Conservation (phyloP, 148 eudicot species). For the Vaccinium myrtillus region DNA sequence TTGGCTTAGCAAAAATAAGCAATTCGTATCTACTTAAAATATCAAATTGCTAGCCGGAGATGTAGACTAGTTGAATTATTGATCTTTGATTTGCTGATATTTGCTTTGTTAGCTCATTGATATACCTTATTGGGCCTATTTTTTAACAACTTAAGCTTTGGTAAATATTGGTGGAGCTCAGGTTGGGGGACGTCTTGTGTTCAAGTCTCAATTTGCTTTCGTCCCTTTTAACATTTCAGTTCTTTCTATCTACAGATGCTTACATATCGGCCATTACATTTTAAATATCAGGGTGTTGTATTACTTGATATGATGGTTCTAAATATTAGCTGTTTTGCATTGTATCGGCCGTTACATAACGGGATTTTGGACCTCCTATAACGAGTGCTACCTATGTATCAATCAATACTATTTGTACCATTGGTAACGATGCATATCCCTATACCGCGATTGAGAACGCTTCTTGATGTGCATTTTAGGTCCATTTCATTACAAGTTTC, state of each 20-base stretch:
- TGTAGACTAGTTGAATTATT: neutral
- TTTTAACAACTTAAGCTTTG: neutral
- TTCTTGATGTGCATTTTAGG: neutral
- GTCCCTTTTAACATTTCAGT: neutral
- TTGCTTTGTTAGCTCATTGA: neutral
- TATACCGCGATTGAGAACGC: neutral
- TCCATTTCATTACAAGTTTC: neutral
- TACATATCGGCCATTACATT: neutral
- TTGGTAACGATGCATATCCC: neutral
- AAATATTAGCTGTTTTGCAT: too few relatives aligned
- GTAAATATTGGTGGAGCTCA: neutral
- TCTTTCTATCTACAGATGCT: neutral
- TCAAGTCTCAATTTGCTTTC: neutral
- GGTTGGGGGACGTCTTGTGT: neutral
- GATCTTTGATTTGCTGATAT: neutral
- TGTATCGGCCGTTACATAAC: too few relatives aligned
- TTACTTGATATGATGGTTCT: neutral
- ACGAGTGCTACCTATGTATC: neutral
- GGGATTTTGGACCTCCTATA: neutral
- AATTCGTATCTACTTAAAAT: neutral
- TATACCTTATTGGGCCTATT: neutral
- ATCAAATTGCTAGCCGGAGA: neutral
- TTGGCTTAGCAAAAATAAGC: too few relatives aligned
- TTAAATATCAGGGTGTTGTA: neutral
- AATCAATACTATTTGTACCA: neutral